Base-by-base conservation (phyloP, 371 early-diverging fungal genomes). In the Actinomortierella wolfii region DNA sequence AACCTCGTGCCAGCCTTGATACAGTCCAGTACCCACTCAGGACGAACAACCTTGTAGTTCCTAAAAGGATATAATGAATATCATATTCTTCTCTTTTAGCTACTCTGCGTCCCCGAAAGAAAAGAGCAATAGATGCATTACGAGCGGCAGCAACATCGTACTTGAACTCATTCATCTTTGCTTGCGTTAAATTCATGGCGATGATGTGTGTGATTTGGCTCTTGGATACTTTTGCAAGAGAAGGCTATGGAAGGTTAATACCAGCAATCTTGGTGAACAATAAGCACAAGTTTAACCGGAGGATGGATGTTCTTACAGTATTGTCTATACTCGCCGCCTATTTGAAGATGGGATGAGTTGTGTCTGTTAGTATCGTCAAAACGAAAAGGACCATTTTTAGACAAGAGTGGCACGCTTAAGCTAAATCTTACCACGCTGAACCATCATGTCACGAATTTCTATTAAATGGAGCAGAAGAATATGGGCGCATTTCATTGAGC, bases 21-120 rank as follows among this genome's bases (percentile, higher is more conserved):
- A 21, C 86, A 85, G 21, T 94, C 93, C 0, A 77, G 66, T 11
- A 95, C 78, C 95, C 95, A 95, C 20, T 83, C 82, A 7, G 95
- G 92, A 21, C 73, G 84, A 5, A 93, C 92, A 0, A 95, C 88
- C 40, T 84, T 85, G 78, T 90, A 88, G 40, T 79, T 68, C 29
- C 86, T 87, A 57, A 14, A 48, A 14, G 23, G 43, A 28, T n/a
- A 13, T 29, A 25, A 51, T 0, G 1, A n/a, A n/a, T 51, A n/a
- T n/a, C n/a, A n/a, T n/a, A n/a, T n/a, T n/a, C n/a, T n/a, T n/a
- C n/a, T n/a, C n/a, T n/a, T n/a, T n/a, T n/a, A n/a, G n/a, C n/a
- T n/a, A n/a, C n/a, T n/a, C n/a, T n/a, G n/a, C n/a, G n/a, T n/a
- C n/a, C n/a, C n/a, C n/a, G n/a, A n/a, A n/a, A n/a, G n/a, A n/a